Base-by-base conservation (phyloP, 1,284 basidiomycete genomes). In the Austroboletus novae-zelandiae region DNA sequence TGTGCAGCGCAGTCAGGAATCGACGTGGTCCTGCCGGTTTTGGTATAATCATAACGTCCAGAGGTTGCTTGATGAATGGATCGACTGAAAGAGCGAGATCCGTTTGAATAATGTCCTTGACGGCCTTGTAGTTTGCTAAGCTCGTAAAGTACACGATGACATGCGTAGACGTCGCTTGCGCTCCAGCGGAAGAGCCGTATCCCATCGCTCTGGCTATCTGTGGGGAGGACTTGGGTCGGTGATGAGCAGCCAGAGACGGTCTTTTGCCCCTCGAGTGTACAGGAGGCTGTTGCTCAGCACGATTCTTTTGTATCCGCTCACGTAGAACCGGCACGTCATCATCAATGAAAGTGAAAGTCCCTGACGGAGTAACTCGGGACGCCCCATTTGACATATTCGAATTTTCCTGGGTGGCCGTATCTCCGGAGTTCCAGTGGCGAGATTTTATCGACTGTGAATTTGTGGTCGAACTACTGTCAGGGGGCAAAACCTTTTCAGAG, bases 21-120 rank as follows among this genome's bases (percentile, higher is more conserved):
- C 94, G 83, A 32, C 94, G 83, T 1, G 94, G 94, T 4, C 95
- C 95, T 9, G 91, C 93, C 6, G 94, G 94, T 70, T 98, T 98
- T 5, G 93, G 94, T 27, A 98, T 87, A 57, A 98, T 91, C 75
- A 97, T 89, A 27, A 96, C 83, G 59, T 98, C 94, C 0, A 94
- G 87, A 15, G 65, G 64, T 14, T 59, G 76, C 54, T 36, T 74
- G 66, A 17, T 70, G 59, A 55, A 73, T 50, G 44, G 68, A 64
- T 55, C 73, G 55, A 55, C 45, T 20, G 74, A 79, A 18, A 74
- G 73, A 40, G 69, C 68, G 42, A 91, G 73, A 20, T 86, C 74
- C 20, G 80, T 83, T 56, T 93, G 84, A 23, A 98, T 76, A n/a
- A 86, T 74, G 57, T 96, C 93, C 60, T 90, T 91, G 45, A 94